Evolutionary conservation across 176 grass and related monocot genomes (phyloP), one percentile per base, ranked within the genome.

Genomic region (Tuctoria greenei): DNA sequence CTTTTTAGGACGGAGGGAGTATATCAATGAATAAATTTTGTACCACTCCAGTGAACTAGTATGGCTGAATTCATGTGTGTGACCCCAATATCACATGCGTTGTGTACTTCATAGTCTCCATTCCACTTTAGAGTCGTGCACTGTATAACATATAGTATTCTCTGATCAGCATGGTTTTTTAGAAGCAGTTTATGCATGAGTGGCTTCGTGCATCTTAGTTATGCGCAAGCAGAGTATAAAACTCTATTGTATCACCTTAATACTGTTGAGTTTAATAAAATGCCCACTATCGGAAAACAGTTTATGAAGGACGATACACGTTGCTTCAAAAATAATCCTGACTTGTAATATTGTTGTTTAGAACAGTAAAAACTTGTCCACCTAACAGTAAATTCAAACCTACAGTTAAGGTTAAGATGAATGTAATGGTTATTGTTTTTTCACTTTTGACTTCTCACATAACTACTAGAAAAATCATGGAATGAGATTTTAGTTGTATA

Each of bases 81-180:
- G 57, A 81, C 10, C 71, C 23, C 71, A 57, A 83, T 83, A 83
- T 88, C 80, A 79, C 86, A 88, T 88, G 86, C 72, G 37, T 27
- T 36, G 3, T 51, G 34, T 73, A 62, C 5, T 54, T 73, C 37
- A 23, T 50, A 6, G 18, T 64, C 6, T 31, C 58, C 35, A 73
- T 67, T 73, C 68, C 12, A 15, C 55, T 58, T 57, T 5, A 26
- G 15, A 5, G 43, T n/a, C 72, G 45, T 58, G 59, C 72, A 39
- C 28, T 64, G 18, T 20, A 66, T 72, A 44, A 55, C 23, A 40
- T 6, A 3, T 14, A 8, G 46, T 27, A 31, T 27, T 58, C 38
- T 63, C 37, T n/a, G n/a, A n/a, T n/a, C n/a, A 26, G 40, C 31
- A 31, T 46, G 27, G 8, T 5, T 87, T 72, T 37, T 1, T 25